These are phyloP conservation scores for Reutealis trisperma DNA, from an alignment of 345 rosid genomes.

Conservation along the genomic window DNA sequence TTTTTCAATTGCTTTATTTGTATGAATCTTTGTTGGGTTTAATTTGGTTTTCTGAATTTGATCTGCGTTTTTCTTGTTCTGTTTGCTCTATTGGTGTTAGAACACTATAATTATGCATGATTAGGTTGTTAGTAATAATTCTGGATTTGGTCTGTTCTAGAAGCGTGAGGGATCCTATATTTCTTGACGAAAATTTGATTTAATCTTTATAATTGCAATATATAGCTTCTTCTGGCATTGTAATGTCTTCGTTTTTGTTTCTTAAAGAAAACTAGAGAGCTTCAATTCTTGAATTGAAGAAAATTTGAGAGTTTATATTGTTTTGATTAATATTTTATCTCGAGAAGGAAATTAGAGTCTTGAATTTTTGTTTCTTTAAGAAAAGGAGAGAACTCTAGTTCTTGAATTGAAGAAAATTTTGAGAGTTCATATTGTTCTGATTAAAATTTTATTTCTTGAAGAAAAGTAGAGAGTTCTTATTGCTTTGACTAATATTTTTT, in stretches of 20 bases:
- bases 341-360: no score
- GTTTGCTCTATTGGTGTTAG: background rate
- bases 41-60: background rate
- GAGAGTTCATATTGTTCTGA: no score
- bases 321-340: no score
- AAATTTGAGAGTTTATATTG: no score
- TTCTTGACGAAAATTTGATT: background rate
- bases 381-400: no score
- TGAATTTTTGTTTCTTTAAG: background rate
- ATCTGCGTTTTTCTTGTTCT: background rate
- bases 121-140: no score
- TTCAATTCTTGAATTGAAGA: no score
- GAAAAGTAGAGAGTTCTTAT: background rate
- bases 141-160: background rate
- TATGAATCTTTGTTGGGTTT: background rate
- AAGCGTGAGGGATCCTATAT: background rate
- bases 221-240: no score
- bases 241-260: no score
- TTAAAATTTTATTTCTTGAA: background rate
- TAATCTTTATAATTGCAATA: background rate
- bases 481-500: background rate
- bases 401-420: no score
- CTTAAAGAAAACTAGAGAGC: no score
- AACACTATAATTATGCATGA: background rate
- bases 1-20: background rate